Evolutionary conservation across 768 basidiomycete species (phyloP).

Genomic region (Terana coerulea): DNA sequence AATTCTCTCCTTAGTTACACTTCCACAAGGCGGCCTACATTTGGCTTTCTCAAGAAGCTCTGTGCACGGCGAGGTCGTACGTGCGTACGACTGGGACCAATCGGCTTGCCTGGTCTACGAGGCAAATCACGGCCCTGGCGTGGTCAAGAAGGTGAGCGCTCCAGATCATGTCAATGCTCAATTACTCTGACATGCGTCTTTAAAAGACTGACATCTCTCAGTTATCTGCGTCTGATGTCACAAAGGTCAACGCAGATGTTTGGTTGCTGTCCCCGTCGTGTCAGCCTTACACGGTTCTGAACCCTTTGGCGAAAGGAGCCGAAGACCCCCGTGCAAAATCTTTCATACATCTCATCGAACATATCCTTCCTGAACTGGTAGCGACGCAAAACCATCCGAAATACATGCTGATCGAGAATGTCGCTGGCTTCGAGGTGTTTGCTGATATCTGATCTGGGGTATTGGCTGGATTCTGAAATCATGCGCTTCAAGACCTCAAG

Average conservation of each 20-base stretch:
- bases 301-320: conserved; percentile 66
- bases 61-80: conserved; percentile 44
- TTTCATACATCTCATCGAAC: conserved; percentile 66
- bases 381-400: conserved; percentile 43
- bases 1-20: no score
- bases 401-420: conserved; percentile 72
- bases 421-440: conserved; percentile 76
- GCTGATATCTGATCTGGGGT: background rate
- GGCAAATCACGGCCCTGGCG: conserved; percentile 48
- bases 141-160: conserved; percentile 46
- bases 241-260: conserved; percentile 47
- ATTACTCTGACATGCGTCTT: background rate
- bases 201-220: conserved; percentile 48
- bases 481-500: conserved; percentile 48
- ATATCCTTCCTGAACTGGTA: conserved; percentile 58
- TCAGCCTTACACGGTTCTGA: conserved; percentile 80
- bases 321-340: conserved; percentile 72
- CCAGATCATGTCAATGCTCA: background rate
- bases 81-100: conserved; percentile 85
- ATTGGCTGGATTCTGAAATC: conserved; percentile 7
- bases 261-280: conserved; percentile 84
- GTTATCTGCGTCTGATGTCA: conserved; percentile 46
- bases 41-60: conserved; percentile 54
- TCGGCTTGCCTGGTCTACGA: conserved; percentile 66
- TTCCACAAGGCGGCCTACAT: conserved; percentile 66